Base-by-base conservation (phyloP, 768 basidiomycete species). In the Russula earlei region DNA sequence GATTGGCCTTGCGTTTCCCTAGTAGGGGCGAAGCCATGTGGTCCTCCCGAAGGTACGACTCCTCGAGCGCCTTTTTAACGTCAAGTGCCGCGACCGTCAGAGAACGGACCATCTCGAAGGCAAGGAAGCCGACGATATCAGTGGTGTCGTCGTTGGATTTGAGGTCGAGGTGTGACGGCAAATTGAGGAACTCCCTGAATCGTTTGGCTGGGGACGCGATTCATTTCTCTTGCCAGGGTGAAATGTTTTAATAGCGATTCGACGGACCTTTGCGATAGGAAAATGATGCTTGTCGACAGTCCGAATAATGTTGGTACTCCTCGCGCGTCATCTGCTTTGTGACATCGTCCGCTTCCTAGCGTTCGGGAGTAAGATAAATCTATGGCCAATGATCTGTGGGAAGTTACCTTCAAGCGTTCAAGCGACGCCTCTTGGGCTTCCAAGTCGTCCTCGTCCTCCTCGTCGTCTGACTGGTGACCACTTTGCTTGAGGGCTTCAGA, bases 381-480 rank as follows among this genome's bases (percentile, higher is more conserved):
- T 38, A 4, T 5, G 33, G 25, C n/a, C 33, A 5, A 49, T 34
- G 9, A 44, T 19, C 47, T 12, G 9, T 14, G 36, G 38, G 46
- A 25, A 11, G 14, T 15, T 22, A 84, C 87, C 72, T 87, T 86
- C 42, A 96, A 72, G 17, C 93, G 81, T 65, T 85, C 83, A 49
- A 94, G 83, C n/a, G 88, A 92, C 14, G 91, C 92, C 67, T 94
- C 91, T 67, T 93, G 89, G 0, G 94, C 94, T 68, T 96, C 94
- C 27, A 93, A 83, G 63, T 95, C 93, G 62, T 95, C 93, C 61
- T 95, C 93, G 63, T 96, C 94, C 67, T 94, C 92, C 67, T 94
- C 92, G 57, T 92, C 90, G 61, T 94, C 92, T n/a, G 84, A 85
- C 49, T 91, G 87, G 40, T 62, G 60, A 9, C 62, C 62, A 22